A percentile compares a stretch with the other conserved stretches of the same genome.
Evolutionary conservation across 1,139 yeast species (phyloP).

Genomic region (Nematodospora anomalae): DNA sequence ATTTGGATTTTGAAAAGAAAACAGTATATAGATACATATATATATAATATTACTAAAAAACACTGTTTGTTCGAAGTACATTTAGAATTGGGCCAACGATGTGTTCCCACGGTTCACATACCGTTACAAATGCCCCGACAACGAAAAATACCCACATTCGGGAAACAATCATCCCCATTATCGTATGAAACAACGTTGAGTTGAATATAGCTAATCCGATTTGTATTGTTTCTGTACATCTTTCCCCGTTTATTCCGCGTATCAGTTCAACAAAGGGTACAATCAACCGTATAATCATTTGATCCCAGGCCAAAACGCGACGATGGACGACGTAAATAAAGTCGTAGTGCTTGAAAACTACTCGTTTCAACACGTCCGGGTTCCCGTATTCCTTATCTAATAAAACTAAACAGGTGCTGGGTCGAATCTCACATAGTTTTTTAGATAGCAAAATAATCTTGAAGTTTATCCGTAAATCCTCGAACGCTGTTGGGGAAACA

Average conservation of each 20-base stretch:
- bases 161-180: conserved; percentile 20
- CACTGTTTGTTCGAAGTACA: conserved; percentile 7
- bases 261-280: neutral
- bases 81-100: conserved; percentile 12
- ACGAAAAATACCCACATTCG: conserved; percentile 22
- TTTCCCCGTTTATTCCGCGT: conserved; percentile 5
- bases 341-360: conserved; percentile 18
- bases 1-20: conserved; percentile 47
- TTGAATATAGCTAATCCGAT: conserved; percentile 19
- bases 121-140: conserved; percentile 16
- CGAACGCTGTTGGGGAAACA: conserved; percentile 8
- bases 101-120: conserved; percentile 16
- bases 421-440: conserved; percentile 19
- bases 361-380: conserved; percentile 11
- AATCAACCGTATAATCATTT: neutral
- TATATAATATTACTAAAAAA: neutral
- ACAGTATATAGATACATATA: conserved; percentile 3
- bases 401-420: conserved; percentile 16
- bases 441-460: conserved; percentile 17
- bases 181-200: conserved; percentile 18
- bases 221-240: conserved; percentile 15
- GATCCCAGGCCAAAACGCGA: conserved; percentile 18
- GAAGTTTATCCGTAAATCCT: conserved; percentile 15
- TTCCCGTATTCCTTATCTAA: conserved; percentile 15
- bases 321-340: conserved; percentile 20